Base-by-base conservation (phyloP, 108 stramenopile genomes). In the Nannochloropsis salina region DNA sequence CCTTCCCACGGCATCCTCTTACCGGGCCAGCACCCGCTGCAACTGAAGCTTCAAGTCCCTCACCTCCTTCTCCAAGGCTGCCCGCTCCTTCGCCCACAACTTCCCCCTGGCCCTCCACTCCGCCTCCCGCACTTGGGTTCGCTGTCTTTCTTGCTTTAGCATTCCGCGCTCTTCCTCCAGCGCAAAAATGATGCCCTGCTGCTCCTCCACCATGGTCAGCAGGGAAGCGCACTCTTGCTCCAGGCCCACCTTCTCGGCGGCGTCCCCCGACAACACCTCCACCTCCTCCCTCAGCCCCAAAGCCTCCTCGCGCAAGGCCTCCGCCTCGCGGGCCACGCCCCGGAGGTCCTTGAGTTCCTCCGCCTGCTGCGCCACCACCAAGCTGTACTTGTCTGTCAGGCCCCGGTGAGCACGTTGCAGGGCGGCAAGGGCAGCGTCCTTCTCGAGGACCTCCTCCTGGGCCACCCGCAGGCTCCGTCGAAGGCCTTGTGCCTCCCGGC, bases 1-100 rank as follows among this genome's bases (percentile, higher is more conserved):
- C 61, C 61, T 6, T 6, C 6, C 6, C 6, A 4, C 61, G 31
- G 31, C 31, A 31, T 74, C n/a, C 61, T n/a, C n/a, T 74, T n/a
- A 74, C 61, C 61, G 15, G 20, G 61, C 61, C 61, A 74, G n/a
- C 61, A n/a, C 61, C 1, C n/a, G 15, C 61, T 74, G 61, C 61
- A 74, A 74, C 61, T 74, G 61, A n/a, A 74, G n/a, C n/a, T n/a
- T 74, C 61, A 74, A n/a, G 3, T 74, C 61, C 61, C 61, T 74
- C 61, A 74, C 61, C 61, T 74, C 61, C 61, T 74, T 74, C 6
- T 74, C 61, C 61, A 74, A 74, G 5, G 20, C 61, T n/a, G 61
- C 61, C 61, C 61, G 15, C 61, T 74, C 61, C 61, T n/a, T 74
- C 61, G 61, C 61, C 61, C 61, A 74, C 61, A 74, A n/a, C 61